These are phyloP conservation scores for Solanum sejunctum DNA, from an alignment of 257 asterid species.

Conservation along the genomic window DNA sequence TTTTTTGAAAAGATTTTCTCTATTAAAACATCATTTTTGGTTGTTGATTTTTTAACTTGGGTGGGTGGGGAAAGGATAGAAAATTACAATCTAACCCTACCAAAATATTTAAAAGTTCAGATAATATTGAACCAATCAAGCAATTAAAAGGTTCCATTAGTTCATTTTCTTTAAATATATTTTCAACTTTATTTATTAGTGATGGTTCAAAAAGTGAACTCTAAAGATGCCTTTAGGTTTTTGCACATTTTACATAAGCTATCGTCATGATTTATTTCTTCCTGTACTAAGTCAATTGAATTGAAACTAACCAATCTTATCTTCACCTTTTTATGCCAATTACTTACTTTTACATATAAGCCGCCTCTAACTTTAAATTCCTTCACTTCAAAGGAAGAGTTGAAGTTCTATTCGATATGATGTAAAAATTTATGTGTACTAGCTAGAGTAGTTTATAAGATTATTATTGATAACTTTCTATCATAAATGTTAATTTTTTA, in stretches of 20 bases:
- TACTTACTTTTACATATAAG: not conserved
- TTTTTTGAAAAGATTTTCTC: not conserved
- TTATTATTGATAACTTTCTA: not conserved
- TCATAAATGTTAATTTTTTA: not conserved
- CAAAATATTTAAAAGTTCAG: not conserved
- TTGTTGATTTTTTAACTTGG: too few species aligned
- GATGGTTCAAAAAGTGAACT: not conserved
- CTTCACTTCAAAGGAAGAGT: not conserved
- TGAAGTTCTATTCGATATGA: not conserved
- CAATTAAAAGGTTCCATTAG: not conserved
- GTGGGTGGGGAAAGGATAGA: too few species aligned
- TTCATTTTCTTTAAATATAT: not conserved
- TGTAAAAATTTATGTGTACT: not conserved
- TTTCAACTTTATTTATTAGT: not conserved
- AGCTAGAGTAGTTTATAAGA: not conserved
- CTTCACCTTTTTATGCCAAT: not conserved
- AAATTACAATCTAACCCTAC: too few species aligned
- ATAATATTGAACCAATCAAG: too few species aligned
- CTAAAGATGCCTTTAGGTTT: not conserved
- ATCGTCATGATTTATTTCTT: not conserved
- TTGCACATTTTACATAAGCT: not conserved
- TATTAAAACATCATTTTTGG: not conserved
- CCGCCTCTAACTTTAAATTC: not conserved
- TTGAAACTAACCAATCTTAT: not conserved
- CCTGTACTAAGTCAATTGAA: not conserved